These are phyloP conservation scores for Didymella lethalis DNA, from an alignment of 2,329 filamentous ascomycete genomes.

Conservation along the genomic window DNA sequence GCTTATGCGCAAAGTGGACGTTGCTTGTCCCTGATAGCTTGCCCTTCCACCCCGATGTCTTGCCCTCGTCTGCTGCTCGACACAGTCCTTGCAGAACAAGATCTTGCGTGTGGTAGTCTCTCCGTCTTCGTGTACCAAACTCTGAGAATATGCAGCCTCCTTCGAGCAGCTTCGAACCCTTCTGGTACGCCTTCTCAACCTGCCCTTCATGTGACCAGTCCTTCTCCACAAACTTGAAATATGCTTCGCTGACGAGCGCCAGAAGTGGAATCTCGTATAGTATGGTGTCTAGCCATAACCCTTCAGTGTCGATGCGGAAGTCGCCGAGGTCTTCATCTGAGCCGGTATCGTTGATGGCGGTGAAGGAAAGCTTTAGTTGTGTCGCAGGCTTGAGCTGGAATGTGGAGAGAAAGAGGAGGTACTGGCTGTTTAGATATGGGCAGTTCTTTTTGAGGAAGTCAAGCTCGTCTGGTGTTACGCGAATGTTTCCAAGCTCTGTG, in stretches of 20 bases:
- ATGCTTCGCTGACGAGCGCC: slow-evolving; percentile 91
- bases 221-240: slow-evolving; percentile 94
- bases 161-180: slow-evolving; percentile 79
- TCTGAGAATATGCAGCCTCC: slow-evolving; percentile 90
- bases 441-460: slow-evolving; percentile 80
- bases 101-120: slow-evolving; percentile 95
- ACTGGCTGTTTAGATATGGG: slow-evolving; percentile 78
- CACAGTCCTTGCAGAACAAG: slow-evolving; percentile 88
- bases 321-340: slow-evolving; percentile 74
- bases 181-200: slow-evolving; percentile 81
- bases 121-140: slow-evolving; percentile 86
- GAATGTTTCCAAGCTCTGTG: slow-evolving; percentile 81
- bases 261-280: slow-evolving; percentile 96
- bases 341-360: slow-evolving; percentile 62
- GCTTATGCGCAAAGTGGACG: slow-evolving; percentile 95
- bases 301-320: slow-evolving; percentile 77
- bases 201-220: slow-evolving; percentile 92
- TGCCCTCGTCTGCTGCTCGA: slow-evolving; percentile 75
- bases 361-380: slow-evolving; percentile 78
- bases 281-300: slow-evolving; percentile 92
- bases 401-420: slow-evolving; percentile 80
- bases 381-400: slow-evolving; percentile 84
- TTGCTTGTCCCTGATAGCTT: slow-evolving; percentile 91
- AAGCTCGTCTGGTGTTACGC: slow-evolving; percentile 79
- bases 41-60: slow-evolving; percentile 70